Percentiles rank a stretch among this genome's conserved stretches.
phyloP scores from a whole-genome alignment of 371 early-diverging fungal species.

The Apophysomyces sp. region DNA sequence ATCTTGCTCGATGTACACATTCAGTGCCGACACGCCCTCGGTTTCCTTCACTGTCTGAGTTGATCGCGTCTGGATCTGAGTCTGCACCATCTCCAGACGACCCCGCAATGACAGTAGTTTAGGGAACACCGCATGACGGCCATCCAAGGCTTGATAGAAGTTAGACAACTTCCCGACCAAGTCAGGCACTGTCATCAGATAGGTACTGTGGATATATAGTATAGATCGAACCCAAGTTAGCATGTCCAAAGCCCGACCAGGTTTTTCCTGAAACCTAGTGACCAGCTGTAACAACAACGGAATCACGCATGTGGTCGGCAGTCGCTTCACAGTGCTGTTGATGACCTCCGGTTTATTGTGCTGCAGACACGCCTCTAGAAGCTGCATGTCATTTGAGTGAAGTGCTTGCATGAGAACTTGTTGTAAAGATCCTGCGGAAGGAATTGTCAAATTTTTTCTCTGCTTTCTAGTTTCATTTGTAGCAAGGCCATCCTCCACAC shows the following conservation, averaged over 20 bases:
- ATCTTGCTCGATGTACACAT: constrained; percentile 62
- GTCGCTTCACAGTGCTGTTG: constrained; percentile 63
- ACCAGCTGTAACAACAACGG: constrained; percentile 70
- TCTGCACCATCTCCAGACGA: constrained; percentile 76
- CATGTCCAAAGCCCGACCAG: constrained; percentile 60
- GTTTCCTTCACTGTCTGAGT: constrained; percentile 42
- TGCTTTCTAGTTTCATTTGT: constrained; percentile 9
- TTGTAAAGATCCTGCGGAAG: constrained; percentile 65
- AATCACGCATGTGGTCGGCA: constrained; percentile 73
- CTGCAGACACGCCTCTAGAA: constrained; percentile 68
- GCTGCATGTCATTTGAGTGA: constrained; percentile 65
- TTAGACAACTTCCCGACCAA: constrained; percentile 61
- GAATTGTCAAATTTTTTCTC: constrained; percentile 25
- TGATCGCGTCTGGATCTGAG: constrained; percentile 64
- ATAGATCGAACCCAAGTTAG: constrained; percentile 79
- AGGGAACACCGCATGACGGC: constrained; percentile 59
- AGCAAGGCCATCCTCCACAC: constrained; percentile 22
- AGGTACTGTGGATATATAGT: constrained; percentile 67
- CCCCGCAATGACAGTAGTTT: constrained; percentile 70
- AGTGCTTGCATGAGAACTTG: constrained; percentile 77
- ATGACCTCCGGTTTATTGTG: constrained; percentile 65
- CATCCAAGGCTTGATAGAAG: constrained; percentile 73
- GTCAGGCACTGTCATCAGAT: constrained; percentile 71
- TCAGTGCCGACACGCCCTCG: constrained; percentile 8
- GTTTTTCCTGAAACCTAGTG: constrained; percentile 64